Base-by-base conservation (phyloP, 225 moss, liverwort and hornwort species). In the Pseudoscleropodium purum region DNA sequence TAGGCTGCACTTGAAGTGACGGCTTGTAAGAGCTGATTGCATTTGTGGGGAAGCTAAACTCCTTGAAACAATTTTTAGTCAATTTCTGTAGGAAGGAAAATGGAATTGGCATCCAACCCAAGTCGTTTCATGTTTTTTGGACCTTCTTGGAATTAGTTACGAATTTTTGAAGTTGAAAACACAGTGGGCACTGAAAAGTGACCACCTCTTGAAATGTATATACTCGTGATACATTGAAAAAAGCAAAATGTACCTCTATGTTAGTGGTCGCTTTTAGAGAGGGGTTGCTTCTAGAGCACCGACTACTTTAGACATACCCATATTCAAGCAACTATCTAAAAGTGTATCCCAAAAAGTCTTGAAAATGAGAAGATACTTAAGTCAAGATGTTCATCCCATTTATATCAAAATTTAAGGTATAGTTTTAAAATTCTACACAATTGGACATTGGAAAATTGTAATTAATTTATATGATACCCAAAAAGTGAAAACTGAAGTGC, bases 301-400 rank as follows among this genome's bases (percentile, higher is more conserved):
- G 6, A 18, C 8, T 41, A 26, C 7, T 0, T 72, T 41, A 14
- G 2, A 15, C 9, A 15, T 1, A 41, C 0, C 15, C 8, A 30
- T 30, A 18, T 47, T 31, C 18, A 31, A 47, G 18, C 6, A 30
- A 7, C 31, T 31, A 18, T 18, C 4, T 0, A 18, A 18, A 45
- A 74, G 30, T 45, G 9, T 18, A 4, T 30, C 1, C 6, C 10
- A 6, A 47, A 18, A 49, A 31, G 7, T 12, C 33, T 75, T 75
- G 49, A 31, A 49, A 75, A 19, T 49, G 7, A 47, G 2, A 19
- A 31, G 12, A 49, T 19, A 31, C 1, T 49, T 18, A 12, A 31
- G 31, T 11, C 18, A 29, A 75, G 18, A 75, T 75, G 18, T 75
- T 30, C 11, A 30, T 18, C 0, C 9, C 0, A 18, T 29, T 6